These are phyloP conservation scores for Cymbidium sinense DNA, from an alignment of 106 monocot species.

Conservation along the genomic window DNA sequence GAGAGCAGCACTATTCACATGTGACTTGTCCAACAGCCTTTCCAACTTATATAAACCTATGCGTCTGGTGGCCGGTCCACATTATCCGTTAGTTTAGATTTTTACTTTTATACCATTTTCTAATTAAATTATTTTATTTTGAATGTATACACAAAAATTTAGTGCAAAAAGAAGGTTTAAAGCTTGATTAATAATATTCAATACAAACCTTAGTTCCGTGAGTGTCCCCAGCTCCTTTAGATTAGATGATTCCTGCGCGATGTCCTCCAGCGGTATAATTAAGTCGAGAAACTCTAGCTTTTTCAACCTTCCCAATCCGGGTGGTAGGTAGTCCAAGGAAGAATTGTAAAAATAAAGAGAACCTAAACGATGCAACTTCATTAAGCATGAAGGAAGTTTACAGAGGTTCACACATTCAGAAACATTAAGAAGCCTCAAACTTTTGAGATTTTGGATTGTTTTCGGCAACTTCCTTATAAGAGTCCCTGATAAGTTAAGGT, in stretches of 20 bases:
- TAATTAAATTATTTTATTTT: too few relatives aligned
- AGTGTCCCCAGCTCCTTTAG: not conserved
- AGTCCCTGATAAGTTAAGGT: not conserved
- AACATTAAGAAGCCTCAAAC: not conserved
- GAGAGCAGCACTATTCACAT: constrained; percentile 2
- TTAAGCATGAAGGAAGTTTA: not conserved
- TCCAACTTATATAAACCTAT: constrained; percentile 12
- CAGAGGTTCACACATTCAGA: not conserved
- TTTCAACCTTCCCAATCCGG: not conserved
- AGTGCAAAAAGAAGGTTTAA: not conserved
- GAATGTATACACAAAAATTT: not conserved
- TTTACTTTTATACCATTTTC: not conserved
- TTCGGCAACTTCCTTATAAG: constrained; percentile 7
- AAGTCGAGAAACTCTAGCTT: not conserved
- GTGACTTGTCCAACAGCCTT: not conserved
- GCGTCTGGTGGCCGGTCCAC: not conserved
- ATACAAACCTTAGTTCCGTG: not conserved
- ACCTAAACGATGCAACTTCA: not conserved
- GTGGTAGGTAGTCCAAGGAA: not conserved
- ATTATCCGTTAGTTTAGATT: not conserved
- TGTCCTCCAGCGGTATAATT: not conserved
- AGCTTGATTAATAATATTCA: not conserved
- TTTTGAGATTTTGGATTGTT: constrained; percentile 4
- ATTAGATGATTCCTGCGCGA: not conserved
- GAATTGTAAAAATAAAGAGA: not conserved